Percentiles rank a stretch among this genome's conserved stretches.
Evolutionary conservation across 768 basidiomycete genomes (phyloP).

Genomic region (Leccinum ochraceum): DNA sequence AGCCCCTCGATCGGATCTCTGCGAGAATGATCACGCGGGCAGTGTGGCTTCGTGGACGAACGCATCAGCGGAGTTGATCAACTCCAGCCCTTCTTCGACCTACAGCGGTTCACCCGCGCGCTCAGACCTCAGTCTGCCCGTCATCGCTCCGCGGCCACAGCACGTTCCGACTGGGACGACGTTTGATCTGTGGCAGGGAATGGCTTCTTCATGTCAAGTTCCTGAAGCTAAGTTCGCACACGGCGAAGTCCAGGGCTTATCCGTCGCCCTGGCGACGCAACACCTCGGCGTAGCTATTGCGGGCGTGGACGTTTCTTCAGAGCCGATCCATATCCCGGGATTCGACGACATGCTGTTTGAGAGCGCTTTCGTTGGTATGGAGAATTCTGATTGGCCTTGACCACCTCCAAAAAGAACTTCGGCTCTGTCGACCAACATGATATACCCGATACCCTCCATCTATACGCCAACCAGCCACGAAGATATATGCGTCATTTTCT

Average conservation of each 20-base stretch:
- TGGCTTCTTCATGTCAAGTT: neutral
- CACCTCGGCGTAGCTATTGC: constrained; percentile 6
- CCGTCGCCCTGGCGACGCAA: constrained; percentile 2
- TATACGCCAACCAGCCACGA: neutral
- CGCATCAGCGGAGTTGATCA: constrained; percentile 16
- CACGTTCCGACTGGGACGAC: neutral
- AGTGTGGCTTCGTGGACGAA: constrained; percentile 9
- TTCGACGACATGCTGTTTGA: constrained; percentile 24
- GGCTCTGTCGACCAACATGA: neutral
- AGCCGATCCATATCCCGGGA: constrained; percentile 1
- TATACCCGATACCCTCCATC: constrained; percentile 1
- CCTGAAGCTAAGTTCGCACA: constrained; percentile 1
- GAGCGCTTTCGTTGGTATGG: constrained; percentile 7
- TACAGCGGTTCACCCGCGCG: constrained; percentile 45
- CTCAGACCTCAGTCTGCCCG: constrained; percentile 29
- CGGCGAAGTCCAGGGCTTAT: neutral
- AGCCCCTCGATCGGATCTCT: constrained; percentile 12
- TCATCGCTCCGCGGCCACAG: constrained; percentile 32
- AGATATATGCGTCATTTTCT: neutral
- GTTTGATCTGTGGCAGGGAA: constrained; percentile 27
- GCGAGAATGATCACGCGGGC: constrained; percentile 3
- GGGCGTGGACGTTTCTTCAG: constrained; percentile 4
- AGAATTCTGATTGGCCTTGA: constrained; percentile 11
- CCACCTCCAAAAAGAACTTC: neutral
- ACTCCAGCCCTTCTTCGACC: constrained; percentile 41